phyloP scores from a whole-genome alignment of 192 early-diverging fungal species.

The Thamnidium elegans region DNA sequence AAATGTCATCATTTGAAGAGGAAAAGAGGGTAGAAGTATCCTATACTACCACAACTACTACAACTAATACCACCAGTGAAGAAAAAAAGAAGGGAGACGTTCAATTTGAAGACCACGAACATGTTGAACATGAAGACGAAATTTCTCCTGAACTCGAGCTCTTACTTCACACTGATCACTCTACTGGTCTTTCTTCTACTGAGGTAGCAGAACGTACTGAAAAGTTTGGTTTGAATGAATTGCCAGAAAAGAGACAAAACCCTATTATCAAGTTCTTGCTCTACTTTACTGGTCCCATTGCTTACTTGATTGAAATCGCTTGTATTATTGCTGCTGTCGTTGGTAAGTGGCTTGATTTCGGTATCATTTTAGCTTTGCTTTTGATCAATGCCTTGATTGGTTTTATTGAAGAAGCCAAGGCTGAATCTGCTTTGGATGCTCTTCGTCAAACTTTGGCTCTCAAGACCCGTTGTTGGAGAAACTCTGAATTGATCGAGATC shows the following conservation, averaged over 20 bases:
- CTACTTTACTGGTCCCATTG: slow-evolving; percentile 80
- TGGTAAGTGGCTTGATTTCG: slow-evolving; percentile 73
- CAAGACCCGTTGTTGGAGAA: slow-evolving; percentile 78
- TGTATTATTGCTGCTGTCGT: slow-evolving; percentile 71
- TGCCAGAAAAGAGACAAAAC: slow-evolving; percentile 78
- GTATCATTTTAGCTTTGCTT: slow-evolving; percentile 76
- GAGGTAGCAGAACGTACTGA: slow-evolving; percentile 66
- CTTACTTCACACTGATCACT: slow-evolving; percentile 77
- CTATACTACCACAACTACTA: neutral
- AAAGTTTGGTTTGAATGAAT: slow-evolving; percentile 79
- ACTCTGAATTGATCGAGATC: slow-evolving; percentile 68
- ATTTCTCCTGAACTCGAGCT: slow-evolving; percentile 75
- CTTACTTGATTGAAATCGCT: slow-evolving; percentile 86
- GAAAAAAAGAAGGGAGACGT: slow-evolving; percentile 46
- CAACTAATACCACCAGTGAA: too few species aligned
- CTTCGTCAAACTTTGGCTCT: slow-evolving; percentile 91
- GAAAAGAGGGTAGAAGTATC: too few species aligned
- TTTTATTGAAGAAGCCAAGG: slow-evolving; percentile 91
- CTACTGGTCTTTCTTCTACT: slow-evolving; percentile 64
- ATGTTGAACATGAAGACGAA: slow-evolving; percentile 71
- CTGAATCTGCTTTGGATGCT: slow-evolving; percentile 90
- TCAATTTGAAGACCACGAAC: slow-evolving; percentile 66
- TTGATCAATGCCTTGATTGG: slow-evolving; percentile 90
- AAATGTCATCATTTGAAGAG: too few species aligned
- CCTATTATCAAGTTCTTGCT: slow-evolving; percentile 78